phyloP scores from a whole-genome alignment of 2,329 filamentous ascomycete genomes.

The Botrytis elliptica region DNA sequence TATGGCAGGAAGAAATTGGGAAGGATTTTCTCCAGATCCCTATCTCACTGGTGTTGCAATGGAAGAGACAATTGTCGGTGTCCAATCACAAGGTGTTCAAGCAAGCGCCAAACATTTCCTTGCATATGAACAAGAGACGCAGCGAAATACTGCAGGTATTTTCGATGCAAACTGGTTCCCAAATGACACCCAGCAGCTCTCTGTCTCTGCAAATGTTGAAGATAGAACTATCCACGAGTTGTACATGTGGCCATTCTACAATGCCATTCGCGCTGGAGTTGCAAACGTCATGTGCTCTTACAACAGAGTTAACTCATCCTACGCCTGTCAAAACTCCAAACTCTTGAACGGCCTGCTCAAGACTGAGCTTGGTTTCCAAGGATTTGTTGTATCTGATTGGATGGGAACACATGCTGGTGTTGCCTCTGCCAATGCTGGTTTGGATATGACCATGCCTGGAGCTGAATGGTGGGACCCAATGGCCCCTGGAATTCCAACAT shows the following conservation, averaged over 20 bases:
- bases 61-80: slow-evolving; percentile 39
- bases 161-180: slow-evolving; percentile 6
- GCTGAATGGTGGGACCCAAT: slow-evolving; percentile 33
- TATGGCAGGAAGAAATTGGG: slow-evolving; percentile 46
- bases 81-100: slow-evolving; percentile 41
- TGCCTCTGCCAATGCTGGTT: slow-evolving; percentile 56
- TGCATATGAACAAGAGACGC: slow-evolving; percentile 54
- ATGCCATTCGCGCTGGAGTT: slow-evolving; percentile 74
- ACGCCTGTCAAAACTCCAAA: slow-evolving; percentile 51
- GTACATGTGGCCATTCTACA: slow-evolving; percentile 83
- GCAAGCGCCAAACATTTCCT: slow-evolving; percentile 44
- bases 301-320: slow-evolving; percentile 49
- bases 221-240: slow-evolving; percentile 73
- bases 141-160: slow-evolving; percentile 31
- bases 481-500: slow-evolving; percentile 13
- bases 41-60: slow-evolving; percentile 39
- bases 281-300: slow-evolving; percentile 69
- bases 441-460: slow-evolving; percentile 69
- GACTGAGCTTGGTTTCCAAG: slow-evolving; percentile 50
- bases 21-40: slow-evolving; percentile 39
- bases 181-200: slow-evolving; percentile 41
- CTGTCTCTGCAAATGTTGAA: slow-evolving; percentile 66
- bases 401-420: slow-evolving; percentile 58
- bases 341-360: slow-evolving; percentile 50
- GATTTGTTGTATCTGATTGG: slow-evolving; percentile 67